These are phyloP conservation scores for Erodium moschatum DNA, from an alignment of 441 rosid species.

Conservation along the genomic window DNA sequence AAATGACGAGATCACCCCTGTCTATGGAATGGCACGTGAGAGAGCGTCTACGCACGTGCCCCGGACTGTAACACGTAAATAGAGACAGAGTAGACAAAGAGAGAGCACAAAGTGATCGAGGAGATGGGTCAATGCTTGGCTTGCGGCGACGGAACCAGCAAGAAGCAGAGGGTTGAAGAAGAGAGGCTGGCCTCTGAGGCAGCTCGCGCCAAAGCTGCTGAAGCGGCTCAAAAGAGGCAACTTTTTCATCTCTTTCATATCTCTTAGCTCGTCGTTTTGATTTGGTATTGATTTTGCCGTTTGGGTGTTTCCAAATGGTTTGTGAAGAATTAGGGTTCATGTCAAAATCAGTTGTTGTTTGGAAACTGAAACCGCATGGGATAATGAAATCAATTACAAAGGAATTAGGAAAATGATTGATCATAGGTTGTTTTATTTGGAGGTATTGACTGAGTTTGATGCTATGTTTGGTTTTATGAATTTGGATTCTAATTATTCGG, in stretches of 20 bases:
- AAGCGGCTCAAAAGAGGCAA: constrained; percentile 85
- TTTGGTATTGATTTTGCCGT: not conserved
- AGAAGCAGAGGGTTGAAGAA: constrained; percentile 52
- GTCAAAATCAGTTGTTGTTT: not conserved
- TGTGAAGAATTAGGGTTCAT: not conserved
- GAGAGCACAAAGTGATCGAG: not conserved
- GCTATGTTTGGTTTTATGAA: not conserved
- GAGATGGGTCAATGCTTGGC: constrained; percentile 51
- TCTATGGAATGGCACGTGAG: not conserved
- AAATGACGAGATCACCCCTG: constrained; percentile 3
- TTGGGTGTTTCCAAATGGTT: not conserved
- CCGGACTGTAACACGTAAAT: constrained; percentile 1
- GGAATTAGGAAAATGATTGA: not conserved
- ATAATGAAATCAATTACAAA: not conserved
- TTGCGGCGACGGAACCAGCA: constrained; percentile 42
- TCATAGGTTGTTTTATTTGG: not conserved
- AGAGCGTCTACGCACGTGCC: no score
- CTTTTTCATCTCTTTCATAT: not conserved
- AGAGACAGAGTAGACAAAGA: not conserved
- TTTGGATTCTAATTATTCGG: not conserved
- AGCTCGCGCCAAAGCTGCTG: constrained; percentile 93
- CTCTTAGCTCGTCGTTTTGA: not conserved
- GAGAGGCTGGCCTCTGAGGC: constrained; percentile 65
- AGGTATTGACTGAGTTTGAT: not conserved
- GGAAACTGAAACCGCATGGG: not conserved